Conservation (phyloP, 352 stramenopile species). For the Phytophthora vignae region DNA sequence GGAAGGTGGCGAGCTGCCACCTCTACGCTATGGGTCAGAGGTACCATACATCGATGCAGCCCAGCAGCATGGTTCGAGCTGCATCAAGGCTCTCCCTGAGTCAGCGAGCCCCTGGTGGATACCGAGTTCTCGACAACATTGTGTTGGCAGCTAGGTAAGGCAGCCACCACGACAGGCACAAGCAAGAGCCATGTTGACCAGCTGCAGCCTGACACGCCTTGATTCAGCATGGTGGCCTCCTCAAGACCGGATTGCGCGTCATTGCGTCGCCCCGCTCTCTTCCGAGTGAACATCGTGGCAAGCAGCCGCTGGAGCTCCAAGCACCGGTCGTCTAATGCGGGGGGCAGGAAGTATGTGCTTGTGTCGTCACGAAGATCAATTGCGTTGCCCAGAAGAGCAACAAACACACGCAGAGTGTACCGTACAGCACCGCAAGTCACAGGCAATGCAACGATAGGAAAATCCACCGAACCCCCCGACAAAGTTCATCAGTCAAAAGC, state of each 20-base stretch:
- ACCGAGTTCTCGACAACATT: too few species aligned
- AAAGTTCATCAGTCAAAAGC: neutral
- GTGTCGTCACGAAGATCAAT: neutral
- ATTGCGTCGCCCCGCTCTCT: slow-evolving; percentile 1
- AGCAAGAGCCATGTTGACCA: neutral
- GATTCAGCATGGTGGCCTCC: neutral
- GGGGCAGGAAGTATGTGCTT: too few species aligned
- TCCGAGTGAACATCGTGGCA: neutral
- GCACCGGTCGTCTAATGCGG: neutral
- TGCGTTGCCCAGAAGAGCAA: neutral
- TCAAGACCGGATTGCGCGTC: neutral
- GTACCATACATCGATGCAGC: neutral
- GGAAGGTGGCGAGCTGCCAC: neutral
- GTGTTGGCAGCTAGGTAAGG: neutral
- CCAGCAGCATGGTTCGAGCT: neutral
- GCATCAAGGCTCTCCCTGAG: neutral
- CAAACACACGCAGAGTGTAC: too few species aligned
- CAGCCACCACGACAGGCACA: neutral
- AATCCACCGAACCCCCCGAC: neutral
- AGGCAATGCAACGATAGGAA: neutral
- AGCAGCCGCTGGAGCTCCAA: neutral
- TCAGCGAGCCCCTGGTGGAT: neutral
- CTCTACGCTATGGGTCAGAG: neutral
- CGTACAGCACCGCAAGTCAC: neutral
- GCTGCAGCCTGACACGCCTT: neutral